Base-by-base conservation (phyloP, 805 yeast species). In the Cyberlindnera suaveolens region DNA sequence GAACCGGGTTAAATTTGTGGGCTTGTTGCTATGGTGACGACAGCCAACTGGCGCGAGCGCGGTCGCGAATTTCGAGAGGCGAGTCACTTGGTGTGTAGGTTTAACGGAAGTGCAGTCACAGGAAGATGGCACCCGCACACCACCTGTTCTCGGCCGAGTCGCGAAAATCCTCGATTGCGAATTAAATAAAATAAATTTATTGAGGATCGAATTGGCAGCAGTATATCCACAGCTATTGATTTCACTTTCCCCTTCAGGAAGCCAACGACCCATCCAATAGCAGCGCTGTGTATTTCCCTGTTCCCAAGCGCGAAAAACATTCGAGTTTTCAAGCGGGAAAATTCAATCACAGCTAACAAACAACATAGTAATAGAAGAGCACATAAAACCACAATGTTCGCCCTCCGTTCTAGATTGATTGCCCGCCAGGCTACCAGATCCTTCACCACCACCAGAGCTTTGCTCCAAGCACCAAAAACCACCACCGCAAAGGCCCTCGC, bases 401-500 rank as follows among this genome's bases (percentile, higher is more conserved):
- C 68, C 38, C 56, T 65, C 50, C 68, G 71, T 56, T 63, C 65
- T 18, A 54, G 57, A 45, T 50, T 56, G 40, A 55, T 61, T 31
- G 54, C 56, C 39, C 56, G 58, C 43, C 63, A 58, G 48, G 39
- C 41, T 36, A 46, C 61, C 38, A 63, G 68, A 55, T 52, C 64
- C 39, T 60, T 67, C 47, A 51, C 65, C 38, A 48, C 61, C 23
- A 51, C 62, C 33, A 62, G 66, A 45, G 50, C 56, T 26, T 50
- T 54, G 29, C 51, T 60, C 37, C 60, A 63, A 38, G 45, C 54
- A 15, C 47, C 53, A 31, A 50, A 51, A 35, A 44, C 36, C 15
- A 31, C 42, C 35, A 47, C 45, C 29, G 46, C 35, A 60, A 78
- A 77, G 65, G 80, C 88, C 48, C 91, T 95, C 45, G 58, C 69